phyloP scores from a whole-genome alignment of 1,139 yeast genomes.

The Suhomyces bolitotheri region DNA sequence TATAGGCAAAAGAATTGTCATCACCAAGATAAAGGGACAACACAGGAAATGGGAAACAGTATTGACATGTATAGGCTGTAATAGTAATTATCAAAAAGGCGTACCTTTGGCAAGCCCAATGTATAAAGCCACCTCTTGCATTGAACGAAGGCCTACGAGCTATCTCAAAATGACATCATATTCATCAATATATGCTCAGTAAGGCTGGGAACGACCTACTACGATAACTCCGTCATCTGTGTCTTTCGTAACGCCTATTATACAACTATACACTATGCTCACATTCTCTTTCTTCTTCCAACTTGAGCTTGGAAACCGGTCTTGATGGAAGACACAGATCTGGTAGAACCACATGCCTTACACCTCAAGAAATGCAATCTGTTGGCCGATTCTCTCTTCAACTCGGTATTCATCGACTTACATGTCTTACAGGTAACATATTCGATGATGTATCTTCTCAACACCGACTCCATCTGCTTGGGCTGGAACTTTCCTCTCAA shows the following conservation, averaged over 20 bases:
- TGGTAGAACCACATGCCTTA: constrained; percentile 96
- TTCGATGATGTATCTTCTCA: constrained; percentile 94
- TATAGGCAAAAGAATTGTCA: not conserved
- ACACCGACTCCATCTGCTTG: constrained; percentile 93
- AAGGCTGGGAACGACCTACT: too few relatives aligned
- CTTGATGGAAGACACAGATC: constrained; percentile 96
- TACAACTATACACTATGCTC: constrained; percentile 8
- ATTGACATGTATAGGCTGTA: too few relatives aligned
- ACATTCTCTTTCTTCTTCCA: constrained; percentile 68
- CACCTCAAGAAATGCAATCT: constrained; percentile 97
- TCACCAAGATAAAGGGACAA: too few relatives aligned
- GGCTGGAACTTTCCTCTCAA: constrained; percentile 98
- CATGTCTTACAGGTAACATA: constrained; percentile 98
- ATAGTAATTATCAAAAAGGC: too few relatives aligned
- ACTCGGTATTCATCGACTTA: constrained; percentile 94
- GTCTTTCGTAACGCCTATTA: not conserved
- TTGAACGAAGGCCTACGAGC: too few relatives aligned
- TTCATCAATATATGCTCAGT: too few relatives aligned
- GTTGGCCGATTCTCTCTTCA: constrained; percentile 92
- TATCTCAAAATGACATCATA: too few relatives aligned
- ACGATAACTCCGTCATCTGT: too few relatives aligned
- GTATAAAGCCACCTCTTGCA: too few relatives aligned
- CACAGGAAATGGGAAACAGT: too few relatives aligned
- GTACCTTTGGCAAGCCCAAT: too few relatives aligned
- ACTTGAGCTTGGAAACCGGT: constrained; percentile 99